Percentiles rank a stretch among this genome's conserved stretches.
Conservation (phyloP, 768 basidiomycete genomes). For the Hirschioporus abietinus region DNA sequence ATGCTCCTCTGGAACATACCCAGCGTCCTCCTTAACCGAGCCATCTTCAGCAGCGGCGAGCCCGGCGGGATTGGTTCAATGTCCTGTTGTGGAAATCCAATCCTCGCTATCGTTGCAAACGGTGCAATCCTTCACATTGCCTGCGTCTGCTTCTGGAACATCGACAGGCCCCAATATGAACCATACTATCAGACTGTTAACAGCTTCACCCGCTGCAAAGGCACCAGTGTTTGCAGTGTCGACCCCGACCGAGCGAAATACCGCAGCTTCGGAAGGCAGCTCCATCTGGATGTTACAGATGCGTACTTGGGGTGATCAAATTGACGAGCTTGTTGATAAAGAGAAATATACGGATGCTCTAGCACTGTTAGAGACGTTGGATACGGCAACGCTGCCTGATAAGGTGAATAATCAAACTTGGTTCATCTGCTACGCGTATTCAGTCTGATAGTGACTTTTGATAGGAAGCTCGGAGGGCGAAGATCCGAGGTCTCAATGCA, state of each 20-base stretch:
- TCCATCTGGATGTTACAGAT: constrained; percentile 72
- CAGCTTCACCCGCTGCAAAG: constrained; percentile 45
- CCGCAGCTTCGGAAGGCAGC: constrained; percentile 64
- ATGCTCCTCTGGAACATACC: constrained; percentile 62
- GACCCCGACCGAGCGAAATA: constrained; percentile 68
- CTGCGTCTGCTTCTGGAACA: constrained; percentile 38
- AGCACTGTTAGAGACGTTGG: constrained; percentile 68
- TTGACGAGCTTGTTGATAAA: constrained; percentile 72
- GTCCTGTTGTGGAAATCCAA: constrained; percentile 62
- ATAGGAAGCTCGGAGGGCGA: constrained; percentile 39
- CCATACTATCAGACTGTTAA: constrained; percentile 59
- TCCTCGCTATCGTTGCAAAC: constrained; percentile 62
- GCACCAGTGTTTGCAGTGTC: constrained; percentile 58
- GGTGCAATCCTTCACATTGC: constrained; percentile 60
- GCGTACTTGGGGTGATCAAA: constrained; percentile 71
- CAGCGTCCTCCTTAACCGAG: constrained; percentile 21
- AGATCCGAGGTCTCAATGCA: constrained; percentile 69
- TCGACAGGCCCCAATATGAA: constrained; percentile 27
- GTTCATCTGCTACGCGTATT: not conserved
- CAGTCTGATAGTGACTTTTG: constrained; percentile 9
- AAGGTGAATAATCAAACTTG: constrained; percentile 38
- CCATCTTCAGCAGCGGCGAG: constrained; percentile 20
- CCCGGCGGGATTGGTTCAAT: constrained; percentile 38
- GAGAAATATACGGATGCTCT: constrained; percentile 76
- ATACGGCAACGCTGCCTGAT: constrained; percentile 52